Base-by-base conservation (phyloP, 2,329 filamentous ascomycete genomes). In the Aspergillus glaucus region DNA sequence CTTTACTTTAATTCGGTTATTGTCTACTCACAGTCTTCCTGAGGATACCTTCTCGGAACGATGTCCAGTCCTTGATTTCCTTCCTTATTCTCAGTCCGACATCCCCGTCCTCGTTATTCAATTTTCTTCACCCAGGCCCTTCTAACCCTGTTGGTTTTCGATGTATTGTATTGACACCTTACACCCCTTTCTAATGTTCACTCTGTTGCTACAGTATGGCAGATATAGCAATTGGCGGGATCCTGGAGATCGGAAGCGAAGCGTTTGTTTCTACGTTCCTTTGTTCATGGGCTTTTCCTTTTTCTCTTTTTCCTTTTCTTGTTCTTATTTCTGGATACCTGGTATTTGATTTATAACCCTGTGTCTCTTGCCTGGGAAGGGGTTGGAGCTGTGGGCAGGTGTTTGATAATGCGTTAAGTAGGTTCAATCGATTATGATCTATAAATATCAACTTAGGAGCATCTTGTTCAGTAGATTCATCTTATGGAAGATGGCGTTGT, bases 131-230 rank as follows among this genome's bases (percentile, higher is more conserved):
- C 15, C 24, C 14, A 6, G 22, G 26, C 41, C 28, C 21, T 30
- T 19, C 22, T 24, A 26, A 15, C 15, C 40, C 15, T 14, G 40
- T 42, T 46, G 48, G 51, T 44, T 50, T 55, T 54, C 47, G 52
- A 55, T 58, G 55, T 60, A 61, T 49, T 52, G 52, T 58, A 53
- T 55, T 51, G 50, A 52, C 47, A 40, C 34, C 32, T 45, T 46
- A 54, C 51, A 19, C 47, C 40, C 34, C 36, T 55, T 57, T 59
- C 48, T 53, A 55, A 59, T 53, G 41, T 48, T 45, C 37, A 45
- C 32, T 42, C 41, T 44, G 55, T 57, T 50, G 46, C 46, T 40
- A 34, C 46, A 53, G 49, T 49, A 48, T 52, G 9, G 43, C 28
- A 50, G 51, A 45, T 47, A 47, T 47, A 26, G 41, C 41, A 41